A percentile compares a stretch with the other conserved stretches of the same genome.
Evolutionary conservation across 192 early-diverging fungal species (phyloP).

Genomic region (Podila horticola): DNA sequence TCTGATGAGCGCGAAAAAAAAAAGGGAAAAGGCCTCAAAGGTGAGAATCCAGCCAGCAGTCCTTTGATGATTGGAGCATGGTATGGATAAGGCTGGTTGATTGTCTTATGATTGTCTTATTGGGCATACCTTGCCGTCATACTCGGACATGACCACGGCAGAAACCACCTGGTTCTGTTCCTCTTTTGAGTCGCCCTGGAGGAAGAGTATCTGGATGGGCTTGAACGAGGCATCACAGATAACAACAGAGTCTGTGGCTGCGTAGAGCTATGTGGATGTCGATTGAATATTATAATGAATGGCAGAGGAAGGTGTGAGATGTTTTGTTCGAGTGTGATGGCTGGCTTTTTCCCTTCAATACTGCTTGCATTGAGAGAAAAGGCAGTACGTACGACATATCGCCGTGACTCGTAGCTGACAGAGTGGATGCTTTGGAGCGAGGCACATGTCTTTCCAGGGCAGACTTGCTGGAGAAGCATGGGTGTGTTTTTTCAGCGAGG

Average conservation of each 20-base stretch:
- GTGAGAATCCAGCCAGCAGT: conserved; percentile 12
- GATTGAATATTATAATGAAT: neutral
- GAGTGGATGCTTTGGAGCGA: conserved; percentile 56
- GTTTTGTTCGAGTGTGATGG: neutral
- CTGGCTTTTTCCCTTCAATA: neutral
- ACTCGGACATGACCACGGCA: conserved; percentile 50
- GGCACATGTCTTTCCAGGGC: conserved; percentile 63
- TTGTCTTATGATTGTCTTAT: conserved; percentile 4
- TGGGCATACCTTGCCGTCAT: conserved; percentile 51
- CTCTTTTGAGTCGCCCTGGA: conserved; percentile 36
- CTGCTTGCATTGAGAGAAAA: neutral
- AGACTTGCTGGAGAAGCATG: conserved; percentile 68
- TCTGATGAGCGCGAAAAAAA: conserved; percentile 10
- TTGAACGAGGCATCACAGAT: conserved; percentile 59
- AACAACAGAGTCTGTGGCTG: conserved; percentile 58
- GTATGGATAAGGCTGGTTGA: too few relatives aligned
- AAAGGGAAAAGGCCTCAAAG: conserved; percentile 1
- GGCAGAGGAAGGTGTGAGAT: neutral
- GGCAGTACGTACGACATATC: conserved; percentile 58
- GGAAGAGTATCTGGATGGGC: conserved; percentile 54
- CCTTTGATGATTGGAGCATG: neutral
- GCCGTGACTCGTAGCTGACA: conserved; percentile 44
- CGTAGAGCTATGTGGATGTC: conserved; percentile 54
- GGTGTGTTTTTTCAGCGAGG: neutral
- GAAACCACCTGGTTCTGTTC: conserved; percentile 48